These are phyloP conservation scores for Mucor saturninus DNA, from an alignment of 371 early-diverging fungal genomes.

Conservation along the genomic window DNA sequence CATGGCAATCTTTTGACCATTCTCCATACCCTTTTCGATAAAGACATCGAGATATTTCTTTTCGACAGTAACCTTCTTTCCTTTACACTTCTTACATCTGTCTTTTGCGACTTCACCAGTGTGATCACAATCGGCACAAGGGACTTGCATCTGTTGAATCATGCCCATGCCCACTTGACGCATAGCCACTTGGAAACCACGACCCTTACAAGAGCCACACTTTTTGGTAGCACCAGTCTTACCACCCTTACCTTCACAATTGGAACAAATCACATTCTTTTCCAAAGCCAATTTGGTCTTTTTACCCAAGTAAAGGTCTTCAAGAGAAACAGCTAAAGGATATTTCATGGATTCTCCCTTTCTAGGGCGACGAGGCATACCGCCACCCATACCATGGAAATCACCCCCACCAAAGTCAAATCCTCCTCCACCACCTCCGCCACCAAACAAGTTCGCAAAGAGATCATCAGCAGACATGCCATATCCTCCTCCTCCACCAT, in stretches of 20 bases:
- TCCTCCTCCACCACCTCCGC: conserved; percentile 33
- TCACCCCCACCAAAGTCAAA: conserved; percentile 52
- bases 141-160: conserved; percentile 95
- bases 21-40: conserved; percentile 91
- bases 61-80: conserved; percentile 79
- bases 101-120: conserved; percentile 68
- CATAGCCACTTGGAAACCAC: conserved; percentile 86
- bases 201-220: conserved; percentile 88
- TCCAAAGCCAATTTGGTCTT: conserved; percentile 78
- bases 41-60: conserved; percentile 89
- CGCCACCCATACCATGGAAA: conserved; percentile 57
- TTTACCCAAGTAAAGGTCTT: conserved; percentile 91
- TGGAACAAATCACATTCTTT: conserved; percentile 80
- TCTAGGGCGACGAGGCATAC: conserved; percentile 73
- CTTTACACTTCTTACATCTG: conserved; percentile 86
- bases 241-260: conserved; percentile 79
- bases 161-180: conserved; percentile 93
- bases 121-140: conserved; percentile 33
- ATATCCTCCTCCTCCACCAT: conserved; percentile 62
- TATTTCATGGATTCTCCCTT: conserved; percentile 81
- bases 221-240: conserved; percentile 73
- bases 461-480: conserved; percentile 79
- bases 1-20: conserved; percentile 90
- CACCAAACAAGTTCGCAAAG: conserved; percentile 88
- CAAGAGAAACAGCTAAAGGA: conserved; percentile 78